Percentiles rank a stretch among this genome's conserved stretches.
Evolutionary conservation across 805 yeast genomes (phyloP).

Genomic region (Barnettozyma vustinii): DNA sequence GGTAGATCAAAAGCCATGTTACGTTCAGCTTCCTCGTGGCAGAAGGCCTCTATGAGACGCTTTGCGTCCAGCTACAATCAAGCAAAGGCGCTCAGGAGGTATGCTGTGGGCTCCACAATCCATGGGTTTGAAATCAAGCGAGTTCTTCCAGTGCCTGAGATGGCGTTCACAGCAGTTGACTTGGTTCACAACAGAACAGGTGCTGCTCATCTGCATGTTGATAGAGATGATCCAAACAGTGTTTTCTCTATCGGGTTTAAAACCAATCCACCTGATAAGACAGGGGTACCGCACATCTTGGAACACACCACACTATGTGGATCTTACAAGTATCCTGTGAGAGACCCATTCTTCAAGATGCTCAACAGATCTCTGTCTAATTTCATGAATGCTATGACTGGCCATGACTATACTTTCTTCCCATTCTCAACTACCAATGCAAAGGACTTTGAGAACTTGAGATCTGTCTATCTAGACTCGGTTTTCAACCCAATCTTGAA

Average conservation of each 20-base stretch:
- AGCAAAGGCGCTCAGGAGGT: conserved; percentile 38
- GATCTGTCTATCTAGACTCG: conserved; percentile 84
- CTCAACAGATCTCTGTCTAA: conserved; percentile 88
- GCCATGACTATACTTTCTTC: conserved; percentile 90
- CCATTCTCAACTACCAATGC: conserved; percentile 94
- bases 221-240: conserved; percentile 75
- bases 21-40: conserved; percentile 7
- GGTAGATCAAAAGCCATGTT: not conserved
- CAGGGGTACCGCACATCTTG: conserved; percentile 93
- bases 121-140: conserved; percentile 66
- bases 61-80: conserved; percentile 27
- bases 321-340: conserved; percentile 81
- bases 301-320: conserved; percentile 98
- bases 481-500: conserved; percentile 77
- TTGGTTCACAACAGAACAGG: conserved; percentile 66
- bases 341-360: conserved; percentile 98
- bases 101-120: conserved; percentile 56
- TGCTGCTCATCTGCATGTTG: conserved; percentile 79
- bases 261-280: conserved; percentile 90
- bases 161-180: conserved; percentile 73
- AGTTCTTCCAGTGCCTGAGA: conserved; percentile 71
- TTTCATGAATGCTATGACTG: conserved; percentile 99
- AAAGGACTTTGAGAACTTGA: conserved; percentile 74
- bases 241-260: conserved; percentile 87
- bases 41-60: conserved; percentile 7